A percentile compares a stretch with the other conserved stretches of the same genome.
These are phyloP conservation scores for Fistulinella prunicolor DNA, from an alignment of 768 basidiomycete genomes.

Conservation along the genomic window DNA sequence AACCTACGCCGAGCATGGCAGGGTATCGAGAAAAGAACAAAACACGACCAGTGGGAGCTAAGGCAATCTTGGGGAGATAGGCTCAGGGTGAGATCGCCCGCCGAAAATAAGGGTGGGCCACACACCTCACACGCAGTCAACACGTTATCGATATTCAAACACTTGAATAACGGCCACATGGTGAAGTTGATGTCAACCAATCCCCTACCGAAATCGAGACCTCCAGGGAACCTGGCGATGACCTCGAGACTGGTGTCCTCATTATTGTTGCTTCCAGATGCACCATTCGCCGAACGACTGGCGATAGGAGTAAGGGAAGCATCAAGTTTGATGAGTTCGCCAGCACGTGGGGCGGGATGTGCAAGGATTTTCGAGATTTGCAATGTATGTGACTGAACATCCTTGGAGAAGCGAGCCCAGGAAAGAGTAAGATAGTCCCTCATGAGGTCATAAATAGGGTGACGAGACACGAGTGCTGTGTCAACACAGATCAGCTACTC, in stretches of 20 bases:
- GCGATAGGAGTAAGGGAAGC: constrained; percentile 60
- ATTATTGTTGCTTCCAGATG: constrained; percentile 17
- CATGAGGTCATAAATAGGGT: constrained; percentile 94
- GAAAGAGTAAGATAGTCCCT: constrained; percentile 93
- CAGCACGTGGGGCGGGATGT: constrained; percentile 83
- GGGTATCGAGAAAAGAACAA: constrained; percentile 88
- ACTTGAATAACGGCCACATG: constrained; percentile 96
- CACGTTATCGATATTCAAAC: constrained; percentile 89
- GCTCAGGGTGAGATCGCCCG: background rate
- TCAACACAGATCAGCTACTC: constrained; percentile 8
- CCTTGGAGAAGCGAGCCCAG: constrained; percentile 93
- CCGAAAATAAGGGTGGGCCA: background rate
- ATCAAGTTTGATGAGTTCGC: constrained; percentile 82
- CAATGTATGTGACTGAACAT: constrained; percentile 88
- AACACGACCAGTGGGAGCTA: constrained; percentile 83
- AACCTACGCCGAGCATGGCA: constrained; percentile 79
- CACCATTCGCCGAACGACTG: constrained; percentile 44
- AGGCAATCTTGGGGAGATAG: constrained; percentile 55
- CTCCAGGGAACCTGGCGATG: constrained; percentile 88
- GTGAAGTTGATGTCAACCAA: constrained; percentile 94
- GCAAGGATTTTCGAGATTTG: constrained; percentile 87
- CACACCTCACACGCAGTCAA: constrained; percentile 85
- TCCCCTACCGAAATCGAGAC: constrained; percentile 87
- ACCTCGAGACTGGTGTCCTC: constrained; percentile 66
- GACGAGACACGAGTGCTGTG: constrained; percentile 83